Percentiles rank a stretch among this genome's conserved stretches.
These are phyloP conservation scores for Coleophoma eucalyptorum DNA, from an alignment of 2,329 filamentous ascomycete species.

Conservation along the genomic window DNA sequence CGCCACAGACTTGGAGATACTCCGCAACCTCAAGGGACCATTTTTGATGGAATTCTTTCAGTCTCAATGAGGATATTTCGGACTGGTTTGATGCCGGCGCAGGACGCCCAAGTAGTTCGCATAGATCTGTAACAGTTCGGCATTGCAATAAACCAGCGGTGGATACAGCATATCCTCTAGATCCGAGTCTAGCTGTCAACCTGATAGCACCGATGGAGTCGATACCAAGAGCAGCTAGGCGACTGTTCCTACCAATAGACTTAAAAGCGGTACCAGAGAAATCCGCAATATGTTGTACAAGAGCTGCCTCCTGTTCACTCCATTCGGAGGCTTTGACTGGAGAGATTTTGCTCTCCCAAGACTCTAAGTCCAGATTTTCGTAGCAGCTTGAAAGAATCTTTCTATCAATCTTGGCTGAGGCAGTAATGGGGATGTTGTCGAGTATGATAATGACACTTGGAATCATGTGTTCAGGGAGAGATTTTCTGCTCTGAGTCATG, in stretches of 20 bases:
- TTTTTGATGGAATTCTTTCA: neutral
- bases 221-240: neutral
- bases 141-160: neutral
- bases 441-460: conserved; percentile 23
- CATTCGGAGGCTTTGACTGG: neutral
- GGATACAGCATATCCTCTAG: neutral
- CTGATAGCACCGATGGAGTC: neutral
- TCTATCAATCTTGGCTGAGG: conserved; percentile 24
- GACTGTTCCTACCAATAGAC: neutral
- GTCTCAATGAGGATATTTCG: neutral
- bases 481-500: conserved; percentile 13
- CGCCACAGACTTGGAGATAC: neutral
- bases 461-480: conserved; percentile 23
- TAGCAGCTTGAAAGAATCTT: neutral
- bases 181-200: neutral
- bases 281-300: neutral
- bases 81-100: neutral
- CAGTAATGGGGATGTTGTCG: conserved; percentile 19
- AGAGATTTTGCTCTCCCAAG: neutral
- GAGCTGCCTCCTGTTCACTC: neutral
- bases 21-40: neutral
- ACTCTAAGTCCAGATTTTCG: neutral
- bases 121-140: neutral
- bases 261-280: neutral
- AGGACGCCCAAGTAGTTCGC: conserved; percentile 7